Evolutionary conservation across 345 rosid species (phyloP).

Genomic region (Citrus sp.): DNA sequence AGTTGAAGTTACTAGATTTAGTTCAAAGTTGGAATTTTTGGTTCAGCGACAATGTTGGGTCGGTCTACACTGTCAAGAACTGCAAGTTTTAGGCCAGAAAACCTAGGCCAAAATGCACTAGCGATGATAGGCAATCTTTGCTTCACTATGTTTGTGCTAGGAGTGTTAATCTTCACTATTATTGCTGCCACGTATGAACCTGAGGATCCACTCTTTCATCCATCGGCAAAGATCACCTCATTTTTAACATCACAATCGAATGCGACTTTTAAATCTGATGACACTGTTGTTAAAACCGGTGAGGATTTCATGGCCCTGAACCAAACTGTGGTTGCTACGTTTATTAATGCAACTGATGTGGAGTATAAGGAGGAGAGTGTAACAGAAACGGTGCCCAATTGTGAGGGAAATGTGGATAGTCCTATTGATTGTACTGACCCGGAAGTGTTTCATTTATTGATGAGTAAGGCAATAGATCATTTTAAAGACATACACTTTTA

Average conservation of each 20-base stretch:
- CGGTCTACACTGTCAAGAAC: conserved; percentile 47
- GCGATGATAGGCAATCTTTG: conserved; percentile 82
- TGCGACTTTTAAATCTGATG: conserved; percentile 75
- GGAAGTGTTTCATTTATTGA: conserved; percentile 80
- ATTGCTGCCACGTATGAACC: conserved; percentile 94
- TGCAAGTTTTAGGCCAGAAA: conserved; percentile 75
- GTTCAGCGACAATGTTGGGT: conserved; percentile 44
- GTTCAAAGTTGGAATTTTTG: conserved; percentile 1
- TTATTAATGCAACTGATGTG: conserved; percentile 66
- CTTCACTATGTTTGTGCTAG: conserved; percentile 74
- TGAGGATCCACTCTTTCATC: conserved; percentile 84
- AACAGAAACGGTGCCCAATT: conserved; percentile 16
- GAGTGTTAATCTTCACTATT: conserved; percentile 80
- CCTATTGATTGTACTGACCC: conserved; percentile 84
- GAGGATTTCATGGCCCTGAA: conserved; percentile 83
- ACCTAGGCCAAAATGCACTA: conserved; percentile 70
- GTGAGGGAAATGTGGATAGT: conserved; percentile 34
- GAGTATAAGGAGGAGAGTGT: conserved; percentile 21
- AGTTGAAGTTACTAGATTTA: conserved; percentile 13
- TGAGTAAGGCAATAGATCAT: conserved; percentile 70
- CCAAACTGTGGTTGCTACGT: conserved; percentile 61
- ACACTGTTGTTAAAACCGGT: conserved; percentile 71
- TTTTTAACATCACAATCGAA: conserved; percentile 75
- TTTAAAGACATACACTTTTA: conserved; percentile 89
- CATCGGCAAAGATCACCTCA: conserved; percentile 71